These are phyloP conservation scores for Metschnikowia picachoensis DNA, from an alignment of 805 yeast species.

Conservation along the genomic window DNA sequence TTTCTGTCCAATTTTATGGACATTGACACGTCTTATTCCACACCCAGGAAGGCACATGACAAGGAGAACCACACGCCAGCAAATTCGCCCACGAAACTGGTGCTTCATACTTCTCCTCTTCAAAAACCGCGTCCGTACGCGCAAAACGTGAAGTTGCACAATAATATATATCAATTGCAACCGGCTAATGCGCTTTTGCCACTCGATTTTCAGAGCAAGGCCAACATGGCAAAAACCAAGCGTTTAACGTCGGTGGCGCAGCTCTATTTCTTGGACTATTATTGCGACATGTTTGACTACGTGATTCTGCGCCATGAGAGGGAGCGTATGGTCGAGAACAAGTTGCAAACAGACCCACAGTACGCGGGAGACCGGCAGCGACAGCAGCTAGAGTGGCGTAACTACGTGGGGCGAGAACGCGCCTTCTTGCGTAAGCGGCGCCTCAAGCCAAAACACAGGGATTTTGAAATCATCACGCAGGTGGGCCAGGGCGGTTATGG, in stretches of 20 bases:
- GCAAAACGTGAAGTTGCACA: constrained; percentile 23
- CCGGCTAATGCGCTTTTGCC: constrained; percentile 26
- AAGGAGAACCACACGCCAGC: constrained; percentile 29
- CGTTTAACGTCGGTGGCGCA: constrained; percentile 89
- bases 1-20: constrained; percentile 35
- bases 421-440: constrained; percentile 83
- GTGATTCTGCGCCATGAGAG: constrained; percentile 84
- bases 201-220: constrained; percentile 53
- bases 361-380: constrained; percentile 27
- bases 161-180: constrained; percentile 32
- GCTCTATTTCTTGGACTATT: constrained; percentile 89
- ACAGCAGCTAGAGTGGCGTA: constrained; percentile 57
- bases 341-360: constrained; percentile 51
- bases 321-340: constrained; percentile 61
- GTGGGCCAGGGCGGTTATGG: constrained; percentile 99
- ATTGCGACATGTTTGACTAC: constrained; percentile 93
- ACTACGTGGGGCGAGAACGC: constrained; percentile 80
- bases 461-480: constrained; percentile 94
- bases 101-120: constrained; percentile 27
- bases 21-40: constrained; percentile 36
- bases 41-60: constrained; percentile 13
- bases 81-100: constrained; percentile 24
- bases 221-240: constrained; percentile 71
- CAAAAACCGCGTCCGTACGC: constrained; percentile 10
- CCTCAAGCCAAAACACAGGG: constrained; percentile 88